A percentile compares a stretch with the other conserved stretches of the same genome.
Evolutionary conservation across 495 filamentous ascomycete species (phyloP).

Genomic region (Cladorrhinum samala): DNA sequence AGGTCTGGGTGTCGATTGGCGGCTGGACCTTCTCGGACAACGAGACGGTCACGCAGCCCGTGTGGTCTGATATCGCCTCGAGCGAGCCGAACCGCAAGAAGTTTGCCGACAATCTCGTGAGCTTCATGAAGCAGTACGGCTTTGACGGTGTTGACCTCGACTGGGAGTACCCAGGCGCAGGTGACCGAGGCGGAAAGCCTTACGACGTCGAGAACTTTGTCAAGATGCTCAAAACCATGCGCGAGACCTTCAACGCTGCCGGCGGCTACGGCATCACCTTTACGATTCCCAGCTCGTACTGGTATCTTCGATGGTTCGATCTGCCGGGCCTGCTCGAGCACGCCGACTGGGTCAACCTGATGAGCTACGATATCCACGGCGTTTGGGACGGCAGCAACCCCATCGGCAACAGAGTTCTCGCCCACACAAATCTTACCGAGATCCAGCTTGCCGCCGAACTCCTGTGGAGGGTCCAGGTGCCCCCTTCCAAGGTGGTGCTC

Average conservation of each 20-base stretch:
- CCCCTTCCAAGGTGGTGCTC: constrained; percentile 36
- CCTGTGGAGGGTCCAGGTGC: constrained; percentile 45
- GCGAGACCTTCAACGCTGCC: not conserved
- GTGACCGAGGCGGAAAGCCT: constrained; percentile 31
- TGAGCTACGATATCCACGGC: constrained; percentile 48
- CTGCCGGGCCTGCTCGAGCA: constrained; percentile 28
- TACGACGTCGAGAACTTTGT: constrained; percentile 37
- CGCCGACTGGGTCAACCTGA: constrained; percentile 52
- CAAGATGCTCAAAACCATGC: not conserved
- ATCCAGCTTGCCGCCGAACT: constrained; percentile 43
- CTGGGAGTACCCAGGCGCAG: constrained; percentile 45
- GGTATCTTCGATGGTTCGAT: constrained; percentile 53
- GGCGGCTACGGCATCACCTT: constrained; percentile 26
- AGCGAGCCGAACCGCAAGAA: constrained; percentile 10
- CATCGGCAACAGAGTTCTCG: constrained; percentile 28
- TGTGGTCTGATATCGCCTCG: constrained; percentile 20
- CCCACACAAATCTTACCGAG: constrained; percentile 52
- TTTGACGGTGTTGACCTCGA: constrained; percentile 50
- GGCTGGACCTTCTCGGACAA: constrained; percentile 4
- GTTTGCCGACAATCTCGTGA: constrained; percentile 16
- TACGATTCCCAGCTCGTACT: constrained; percentile 44
- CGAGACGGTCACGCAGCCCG: constrained; percentile 6
- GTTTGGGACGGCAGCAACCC: constrained; percentile 21
- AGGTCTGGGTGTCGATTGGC: not conserved
- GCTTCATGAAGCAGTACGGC: constrained; percentile 11